These are phyloP conservation scores for Nemania bipapillata DNA, from an alignment of 2,329 filamentous ascomycete genomes.

Conservation along the genomic window DNA sequence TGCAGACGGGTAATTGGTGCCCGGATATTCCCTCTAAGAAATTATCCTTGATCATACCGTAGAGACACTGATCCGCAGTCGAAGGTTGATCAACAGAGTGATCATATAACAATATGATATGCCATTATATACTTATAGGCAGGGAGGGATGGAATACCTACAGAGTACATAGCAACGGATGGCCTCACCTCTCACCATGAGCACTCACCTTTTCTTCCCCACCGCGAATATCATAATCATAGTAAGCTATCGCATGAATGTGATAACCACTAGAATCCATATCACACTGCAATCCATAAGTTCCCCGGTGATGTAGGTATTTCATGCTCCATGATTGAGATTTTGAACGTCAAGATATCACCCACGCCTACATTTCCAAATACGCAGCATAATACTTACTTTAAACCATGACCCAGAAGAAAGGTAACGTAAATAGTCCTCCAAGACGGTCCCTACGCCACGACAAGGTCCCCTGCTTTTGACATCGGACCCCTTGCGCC, in stretches of 20 bases:
- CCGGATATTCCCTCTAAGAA: neutral
- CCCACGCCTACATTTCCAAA: slow-evolving; percentile 3
- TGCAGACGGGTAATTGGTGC: slow-evolving; percentile 10
- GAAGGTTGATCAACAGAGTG: neutral
- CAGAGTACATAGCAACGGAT: too few relatives aligned
- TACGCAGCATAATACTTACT: neutral
- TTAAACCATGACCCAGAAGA: slow-evolving; percentile 26
- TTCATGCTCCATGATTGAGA: slow-evolving; percentile 18
- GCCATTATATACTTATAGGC: slow-evolving; percentile 6
- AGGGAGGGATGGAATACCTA: neutral
- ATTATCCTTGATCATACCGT: slow-evolving; percentile 6
- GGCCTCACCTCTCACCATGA: slow-evolving; percentile 13
- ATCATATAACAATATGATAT: slow-evolving; percentile 13
- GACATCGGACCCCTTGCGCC: slow-evolving; percentile 19
- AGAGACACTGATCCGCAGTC: neutral
- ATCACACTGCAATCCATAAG: slow-evolving; percentile 19
- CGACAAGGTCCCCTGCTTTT: slow-evolving; percentile 6
- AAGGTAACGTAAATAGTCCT: slow-evolving; percentile 26
- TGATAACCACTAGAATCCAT: slow-evolving; percentile 14
- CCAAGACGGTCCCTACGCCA: slow-evolving; percentile 7
- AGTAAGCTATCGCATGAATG: slow-evolving; percentile 24
- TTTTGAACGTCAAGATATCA: slow-evolving; percentile 2
- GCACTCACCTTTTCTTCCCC: slow-evolving; percentile 18
- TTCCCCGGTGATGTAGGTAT: slow-evolving; percentile 28
- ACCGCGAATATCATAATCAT: neutral